phyloP scores from a whole-genome alignment of 176 grass and related monocot species.

The Panicum miliaceum region DNA sequence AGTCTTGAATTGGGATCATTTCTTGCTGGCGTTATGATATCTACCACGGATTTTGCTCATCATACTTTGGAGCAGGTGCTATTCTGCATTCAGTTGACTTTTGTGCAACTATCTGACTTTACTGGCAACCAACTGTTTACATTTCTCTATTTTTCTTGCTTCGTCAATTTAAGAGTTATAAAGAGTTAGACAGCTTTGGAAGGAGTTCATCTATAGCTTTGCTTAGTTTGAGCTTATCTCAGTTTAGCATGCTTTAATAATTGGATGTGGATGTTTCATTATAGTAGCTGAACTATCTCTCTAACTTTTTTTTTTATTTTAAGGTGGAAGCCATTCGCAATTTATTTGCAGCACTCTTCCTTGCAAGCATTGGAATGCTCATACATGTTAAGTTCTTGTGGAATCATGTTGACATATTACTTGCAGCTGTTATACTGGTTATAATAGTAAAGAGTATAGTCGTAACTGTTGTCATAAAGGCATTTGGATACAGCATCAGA shows the following conservation, averaged over 20 bases:
- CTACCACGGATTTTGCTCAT: constrained; percentile 96
- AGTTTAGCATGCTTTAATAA: constrained; percentile 22
- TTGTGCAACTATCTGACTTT: neutral
- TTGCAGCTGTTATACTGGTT: constrained; percentile 96
- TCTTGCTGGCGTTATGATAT: constrained; percentile 97
- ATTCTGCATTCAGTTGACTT: constrained; percentile 44
- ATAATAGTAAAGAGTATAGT: constrained; percentile 90
- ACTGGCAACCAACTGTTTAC: neutral
- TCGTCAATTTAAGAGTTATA: constrained; percentile 9
- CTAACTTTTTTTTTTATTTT: constrained; percentile 39
- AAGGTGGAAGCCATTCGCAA: constrained; percentile 96
- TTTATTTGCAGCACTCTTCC: constrained; percentile 98
- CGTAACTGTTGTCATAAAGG: constrained; percentile 78
- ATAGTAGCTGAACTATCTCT: constrained; percentile 12
- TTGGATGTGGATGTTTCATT: constrained; percentile 26
- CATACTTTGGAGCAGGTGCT: constrained; percentile 95
- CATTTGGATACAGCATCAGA: constrained; percentile 91
- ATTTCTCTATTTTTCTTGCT: neutral
- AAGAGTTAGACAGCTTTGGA: constrained; percentile 26
- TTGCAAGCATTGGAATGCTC: constrained; percentile 99
- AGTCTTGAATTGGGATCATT: constrained; percentile 99
- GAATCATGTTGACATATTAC: constrained; percentile 97
- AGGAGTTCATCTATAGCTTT: constrained; percentile 5
- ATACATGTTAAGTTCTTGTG: constrained; percentile 98
- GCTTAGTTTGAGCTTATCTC: constrained; percentile 6